phyloP scores from a whole-genome alignment of 1,139 yeast species.

The Blastobotrys raffinosifermentans region DNA sequence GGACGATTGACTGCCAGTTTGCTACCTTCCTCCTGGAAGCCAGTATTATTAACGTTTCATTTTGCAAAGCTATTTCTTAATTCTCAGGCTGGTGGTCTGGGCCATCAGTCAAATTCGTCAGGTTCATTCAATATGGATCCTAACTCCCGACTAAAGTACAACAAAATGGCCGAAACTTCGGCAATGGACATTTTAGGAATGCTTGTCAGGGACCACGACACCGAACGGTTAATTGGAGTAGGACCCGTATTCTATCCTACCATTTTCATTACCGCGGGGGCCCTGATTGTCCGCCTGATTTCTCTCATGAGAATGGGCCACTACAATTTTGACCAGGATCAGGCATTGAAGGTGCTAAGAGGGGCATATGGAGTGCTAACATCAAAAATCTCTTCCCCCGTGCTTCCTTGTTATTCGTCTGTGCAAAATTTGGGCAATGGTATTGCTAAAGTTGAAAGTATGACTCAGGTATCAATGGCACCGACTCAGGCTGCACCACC shows the following conservation, averaged over 20 bases:
- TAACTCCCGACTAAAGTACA: conserved; percentile 9
- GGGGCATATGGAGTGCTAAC: conserved; percentile 14
- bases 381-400: conserved; percentile 12
- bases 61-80: conserved; percentile 24
- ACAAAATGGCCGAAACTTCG: conserved; percentile 21
- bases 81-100: conserved; percentile 7
- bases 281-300: conserved; percentile 15
- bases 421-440: conserved; percentile 18
- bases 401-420: conserved; percentile 20
- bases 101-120: conserved; percentile 6
- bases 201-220: conserved; percentile 22
- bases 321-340: conserved; percentile 12
- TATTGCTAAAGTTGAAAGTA: conserved; percentile 11
- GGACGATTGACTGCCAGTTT: conserved; percentile 21
- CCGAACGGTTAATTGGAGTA: conserved; percentile 20
- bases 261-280: conserved; percentile 24
- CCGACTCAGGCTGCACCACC: conserved; percentile 1
- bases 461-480: conserved; percentile 1
- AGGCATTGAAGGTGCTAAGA: conserved; percentile 11
- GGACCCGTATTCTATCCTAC: conserved; percentile 26
- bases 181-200: conserved; percentile 23
- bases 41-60: conserved; percentile 23
- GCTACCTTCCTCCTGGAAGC: conserved; percentile 23
- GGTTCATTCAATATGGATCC: conserved; percentile 9
- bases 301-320: conserved; percentile 18